phyloP scores from a whole-genome alignment of 805 yeast genomes.

The Zygotorulaspora chibaensis region DNA sequence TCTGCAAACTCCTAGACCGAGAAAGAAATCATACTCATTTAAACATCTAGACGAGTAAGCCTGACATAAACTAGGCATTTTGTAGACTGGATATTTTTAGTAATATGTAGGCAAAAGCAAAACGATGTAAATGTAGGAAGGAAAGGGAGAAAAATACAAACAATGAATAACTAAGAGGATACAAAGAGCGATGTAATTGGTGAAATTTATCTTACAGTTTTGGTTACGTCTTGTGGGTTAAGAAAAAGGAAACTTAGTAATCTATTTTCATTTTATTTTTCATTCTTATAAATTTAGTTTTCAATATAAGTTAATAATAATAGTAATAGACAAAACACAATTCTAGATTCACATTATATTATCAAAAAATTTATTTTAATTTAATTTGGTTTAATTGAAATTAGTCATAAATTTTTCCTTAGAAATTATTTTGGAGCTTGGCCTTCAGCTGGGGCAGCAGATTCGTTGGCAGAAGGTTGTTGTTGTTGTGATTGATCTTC shows the following conservation, averaged over 20 bases:
- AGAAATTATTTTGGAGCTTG: constrained; percentile 28
- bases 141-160: neutral
- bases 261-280: constrained; percentile 1
- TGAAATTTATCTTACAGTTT: constrained; percentile 1
- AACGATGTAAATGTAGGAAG: neutral
- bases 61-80: no score
- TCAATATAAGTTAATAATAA: constrained; percentile 1
- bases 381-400: neutral
- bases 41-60: no score
- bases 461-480: constrained; percentile 29
- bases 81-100: neutral
- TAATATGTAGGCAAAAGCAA: neutral
- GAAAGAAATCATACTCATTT: no score
- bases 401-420: constrained; percentile 2
- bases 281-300: constrained; percentile 1
- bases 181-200: neutral
- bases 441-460: constrained; percentile 27
- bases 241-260: neutral
- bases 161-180: neutral
- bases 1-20: no score
- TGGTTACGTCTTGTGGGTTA: neutral
- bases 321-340: constrained; percentile 6
- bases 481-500: constrained; percentile 44
- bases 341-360: constrained; percentile 9
- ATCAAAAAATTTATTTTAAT: constrained; percentile 1